Evolutionary conservation across 2,329 filamentous ascomycete species (phyloP), one percentile per base, ranked within the genome.

Genomic region (Helminthosporium solani): DNA sequence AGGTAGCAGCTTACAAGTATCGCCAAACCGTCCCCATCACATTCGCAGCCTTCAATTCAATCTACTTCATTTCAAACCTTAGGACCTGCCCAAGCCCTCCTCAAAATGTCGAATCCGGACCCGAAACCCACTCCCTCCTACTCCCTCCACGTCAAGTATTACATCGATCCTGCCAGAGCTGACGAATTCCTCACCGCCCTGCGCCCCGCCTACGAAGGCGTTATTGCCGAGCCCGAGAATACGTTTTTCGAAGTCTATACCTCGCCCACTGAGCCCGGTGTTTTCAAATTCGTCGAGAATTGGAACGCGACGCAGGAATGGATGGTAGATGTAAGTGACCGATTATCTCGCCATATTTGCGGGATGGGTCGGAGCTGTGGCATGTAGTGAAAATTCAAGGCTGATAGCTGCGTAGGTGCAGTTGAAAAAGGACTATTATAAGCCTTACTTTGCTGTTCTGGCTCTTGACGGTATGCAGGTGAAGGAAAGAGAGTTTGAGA

Each of bases 201-300:
- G 44, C 71, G 72, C 23, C 61, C 67, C 1, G 61, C 63, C 20
- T 76, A 73, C 46, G 68, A 75, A 33, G 54, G 53, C n/a, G 69
- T 75, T 5, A 56, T 64, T 7, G 67, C 64, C 2, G 75, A 77
- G 56, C 70, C 73, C 2, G 71, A 75, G 44, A 73, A 69, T 50
- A 62, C 67, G 1, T 77, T 73, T 57, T 77, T 77, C 52, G 68
- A 76, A 51, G 56, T 76, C 19, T 74, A 46, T 25, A 50, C 52
- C 18, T 33, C 28, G 12, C 40, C 47, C 2, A 36, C 53, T 12
- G 28, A 54, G 40, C 49, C 49, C 30, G 56, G 55, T 21, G 49
- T 48, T 7, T 49, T 60, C 21, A 52, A 50, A 39, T 55, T 56
- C 27, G 49, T 60, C 3, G 55, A 62, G 45, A 49, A 59, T 36